A percentile compares a stretch with the other conserved stretches of the same genome.
phyloP scores from a whole-genome alignment of 371 early-diverging fungal species.

The Lichtheimia corymbifera region DNA sequence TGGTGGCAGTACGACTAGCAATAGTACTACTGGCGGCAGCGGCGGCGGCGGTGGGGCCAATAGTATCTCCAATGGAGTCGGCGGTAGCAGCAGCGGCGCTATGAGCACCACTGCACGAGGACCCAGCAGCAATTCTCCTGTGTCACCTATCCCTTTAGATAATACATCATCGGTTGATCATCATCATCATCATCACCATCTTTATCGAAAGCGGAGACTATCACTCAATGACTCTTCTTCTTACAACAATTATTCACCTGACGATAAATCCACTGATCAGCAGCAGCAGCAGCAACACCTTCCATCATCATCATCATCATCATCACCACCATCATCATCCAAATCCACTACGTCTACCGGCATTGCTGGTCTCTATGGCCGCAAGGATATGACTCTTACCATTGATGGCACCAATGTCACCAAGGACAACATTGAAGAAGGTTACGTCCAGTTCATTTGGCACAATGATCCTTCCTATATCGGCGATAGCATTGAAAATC shows the following conservation, averaged over 20 bases:
- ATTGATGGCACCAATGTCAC: constrained; percentile 41
- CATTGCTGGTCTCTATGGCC: constrained; percentile 1
- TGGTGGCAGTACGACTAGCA: not conserved
- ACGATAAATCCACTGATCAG: not conserved
- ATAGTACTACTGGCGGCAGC: no score
- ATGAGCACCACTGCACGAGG: not conserved
- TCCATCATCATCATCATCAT: constrained; percentile 1
- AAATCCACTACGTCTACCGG: no score
- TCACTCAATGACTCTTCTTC: no score
- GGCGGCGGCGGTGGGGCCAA: no score
- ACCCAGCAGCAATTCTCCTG: no score
- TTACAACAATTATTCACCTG: no score
- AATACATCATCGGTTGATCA: not conserved
- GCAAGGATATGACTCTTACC: constrained; percentile 1
- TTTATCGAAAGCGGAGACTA: no score
- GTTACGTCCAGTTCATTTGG: constrained; percentile 47
- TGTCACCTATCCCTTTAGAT: no score
- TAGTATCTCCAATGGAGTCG: no score
- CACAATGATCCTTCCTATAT: constrained; percentile 40
- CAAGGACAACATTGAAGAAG: constrained; percentile 41
- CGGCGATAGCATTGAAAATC: constrained; percentile 39
- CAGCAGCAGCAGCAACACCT: no score
- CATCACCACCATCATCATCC: not conserved
- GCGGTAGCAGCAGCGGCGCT: not conserved
- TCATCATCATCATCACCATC: not conserved